phyloP scores from a whole-genome alignment of 1,284 basidiomycete species.

The Rhizoctonia solani region DNA sequence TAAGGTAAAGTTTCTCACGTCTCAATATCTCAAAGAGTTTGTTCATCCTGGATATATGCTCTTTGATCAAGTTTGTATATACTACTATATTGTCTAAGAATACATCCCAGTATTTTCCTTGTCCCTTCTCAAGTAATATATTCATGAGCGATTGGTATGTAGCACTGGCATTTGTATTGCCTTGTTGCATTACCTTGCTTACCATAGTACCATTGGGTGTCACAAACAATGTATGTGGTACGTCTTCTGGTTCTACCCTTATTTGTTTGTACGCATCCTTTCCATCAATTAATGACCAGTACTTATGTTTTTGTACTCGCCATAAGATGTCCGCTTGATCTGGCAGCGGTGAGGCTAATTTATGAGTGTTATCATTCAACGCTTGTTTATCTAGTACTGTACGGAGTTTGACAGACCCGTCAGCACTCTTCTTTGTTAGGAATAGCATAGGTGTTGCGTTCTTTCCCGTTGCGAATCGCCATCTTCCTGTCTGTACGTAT shows the following conservation, averaged over 20 bases:
- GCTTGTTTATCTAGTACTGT: constrained; percentile 47
- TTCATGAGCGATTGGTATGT: constrained; percentile 49
- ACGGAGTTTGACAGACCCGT: constrained; percentile 38
- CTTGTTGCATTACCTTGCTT: constrained; percentile 48
- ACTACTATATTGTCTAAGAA: constrained; percentile 48
- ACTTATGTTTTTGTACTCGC: constrained; percentile 41
- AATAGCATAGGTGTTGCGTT: constrained; percentile 49
- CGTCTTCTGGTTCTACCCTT: constrained; percentile 43
- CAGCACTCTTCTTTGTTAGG: constrained; percentile 45
- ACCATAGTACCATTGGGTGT: constrained; percentile 49
- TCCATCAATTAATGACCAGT: constrained; percentile 42
- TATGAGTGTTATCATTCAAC: constrained; percentile 47
- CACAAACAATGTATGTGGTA: constrained; percentile 41
- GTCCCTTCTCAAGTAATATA: constrained; percentile 42
- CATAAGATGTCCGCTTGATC: constrained; percentile 46
- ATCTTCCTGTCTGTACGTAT: constrained; percentile 41
- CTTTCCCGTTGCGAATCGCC: constrained; percentile 42
- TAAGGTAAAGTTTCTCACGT: constrained; percentile 32
- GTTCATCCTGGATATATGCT: constrained; percentile 32
- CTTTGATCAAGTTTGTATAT: constrained; percentile 33
- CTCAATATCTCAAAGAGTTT: constrained; percentile 31
- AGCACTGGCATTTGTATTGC: constrained; percentile 47
- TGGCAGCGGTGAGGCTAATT: constrained; percentile 47
- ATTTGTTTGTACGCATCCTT: constrained; percentile 49
- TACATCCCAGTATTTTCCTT: constrained; percentile 43